Base-by-base conservation (phyloP, 495 filamentous ascomycete genomes). In the Aspergillus baeticus region DNA sequence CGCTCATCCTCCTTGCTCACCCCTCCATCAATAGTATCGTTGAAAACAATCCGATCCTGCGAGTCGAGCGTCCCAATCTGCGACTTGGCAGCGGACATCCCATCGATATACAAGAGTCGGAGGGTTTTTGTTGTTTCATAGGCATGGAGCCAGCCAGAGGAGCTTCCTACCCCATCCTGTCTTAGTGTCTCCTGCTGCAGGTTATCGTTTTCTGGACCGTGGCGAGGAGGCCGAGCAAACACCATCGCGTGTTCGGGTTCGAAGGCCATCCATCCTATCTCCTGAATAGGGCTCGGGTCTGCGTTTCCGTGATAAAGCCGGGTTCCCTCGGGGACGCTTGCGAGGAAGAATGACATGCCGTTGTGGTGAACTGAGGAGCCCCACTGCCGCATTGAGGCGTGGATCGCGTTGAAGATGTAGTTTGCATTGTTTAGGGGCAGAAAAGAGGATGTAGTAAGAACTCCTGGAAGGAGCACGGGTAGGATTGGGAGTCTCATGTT, bases 351-450 rank as follows among this genome's bases (percentile, higher is more conserved):
- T 0, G 84, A 86, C 72, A 87, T 83, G 49, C 85, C 85, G 64
- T 88, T 89, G 62, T 89, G 86, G 44, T 87, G 73, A 2, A 87
- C 63, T 0, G 84, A 84, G 2, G 85, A 87, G 8, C 84, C 84
- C 78, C 82, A 89, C 74, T 87, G 82, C 20, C 86, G 81, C 78
- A 84, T 82, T 15, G 85, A 82, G 26, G 81, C 80, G 59, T 87
- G 84, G 38, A 88, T 68, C n/a, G 81, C 72, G 61, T 88, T 89
- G 77, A 88, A 88, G 53, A 88, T 85, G 43, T 81, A 76, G 58
- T 81, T 80, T 26, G 76, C 81, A 62, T 85, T 83, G 44, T 56
- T 56, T 18, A 54, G 52, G 26, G 42, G 51, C 1, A n/a, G 37
- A 18, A n/a, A 31, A 18, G 6, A 6, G 35, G 11, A 39, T 18